Evolutionary conservation across 371 early-diverging fungal species (phyloP), one percentile per base, ranked within the genome.

Genomic region (Syncephalastrum sp.): DNA sequence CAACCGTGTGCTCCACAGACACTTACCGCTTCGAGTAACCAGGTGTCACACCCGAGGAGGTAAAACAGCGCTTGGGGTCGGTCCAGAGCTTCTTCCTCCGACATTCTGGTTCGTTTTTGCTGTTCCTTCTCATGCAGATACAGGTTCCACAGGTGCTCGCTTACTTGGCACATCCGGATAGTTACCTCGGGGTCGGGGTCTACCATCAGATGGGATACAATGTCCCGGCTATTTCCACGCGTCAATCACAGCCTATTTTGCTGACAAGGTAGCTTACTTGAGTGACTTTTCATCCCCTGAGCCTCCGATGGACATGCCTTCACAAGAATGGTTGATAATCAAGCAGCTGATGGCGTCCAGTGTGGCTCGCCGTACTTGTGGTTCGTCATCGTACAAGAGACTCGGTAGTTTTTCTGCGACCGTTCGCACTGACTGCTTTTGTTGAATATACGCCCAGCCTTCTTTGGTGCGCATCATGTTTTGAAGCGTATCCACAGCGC

Each of bases 121-220:
- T 67, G 58, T 21, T 52, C 65, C 4, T 42, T 54, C 44, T 69
- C 69, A 51, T 77, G 78, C 15, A 61, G 53, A 42, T 74, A 61
- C n/a, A 81, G 60, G 15, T 68, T 47, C 82, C 86, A 83, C 3
- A 85, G 57, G 4, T 61, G 67, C 44, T 75, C 73, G 27, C 83
- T 59, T 46, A 85, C 69, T 21, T 64, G 69, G 33, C 83, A 83
- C 0, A 73, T 74, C 3, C 80, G 70, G 27, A 81, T 74, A 13
- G 74, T 58, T 10, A 83, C 83, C 47, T 83, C 83, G 44, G 78
- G 77, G 53, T 85, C 86, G 14, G 78, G 64, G 63, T 85, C 86
- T 21, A 81, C 69, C 50, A 83, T 57, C 0, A 82, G 60, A 24
- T 64, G 67, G 4, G 68, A 62, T 56, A 83, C 72, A 47, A 81